Base-by-base conservation (phyloP, 331 rosid species). In the Rhamnella rubrinervis region DNA sequence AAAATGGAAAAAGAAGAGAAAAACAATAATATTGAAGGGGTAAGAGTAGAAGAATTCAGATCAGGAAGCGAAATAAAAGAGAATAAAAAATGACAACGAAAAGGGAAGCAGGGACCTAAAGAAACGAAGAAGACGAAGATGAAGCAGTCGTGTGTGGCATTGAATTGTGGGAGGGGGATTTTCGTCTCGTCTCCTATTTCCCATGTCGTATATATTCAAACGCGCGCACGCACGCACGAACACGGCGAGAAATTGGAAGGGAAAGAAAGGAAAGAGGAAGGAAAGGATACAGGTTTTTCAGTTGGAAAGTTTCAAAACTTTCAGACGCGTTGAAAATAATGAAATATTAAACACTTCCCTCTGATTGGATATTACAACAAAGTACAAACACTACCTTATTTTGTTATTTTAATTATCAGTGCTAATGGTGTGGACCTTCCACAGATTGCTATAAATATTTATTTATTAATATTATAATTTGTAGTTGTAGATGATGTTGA, bases 211-310 rank as follows among this genome's bases (percentile, higher is more conserved):
- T 67, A 55, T 19, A 37, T 16, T 67, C 68, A 59, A 19, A 50
- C 47, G 58, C 15, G 15, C 40, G 60, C 19, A 15, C 65, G 28
- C 40, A 47, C 14, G 51, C 40, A 47, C 17, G 51, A 21, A 55
- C 50, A 59, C 28, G 77, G 74, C 63, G 38, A 17, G 61, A 61
- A 72, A 52, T 13, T 41, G 26, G 31, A 59, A 50, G 77, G 77
- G 70, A 65, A 53, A 55, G 20, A 35, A 47, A 52, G 21, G 26
- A 66, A 20, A 52, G 41, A 63, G 46, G 58, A 65, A 17, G 67
- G 40, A 35, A 28, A 20, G 23, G 15, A 12, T 46, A 66, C 83
- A 61, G 89, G 79, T 83, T 77, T 79, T 91, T 88, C 89, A 52
- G 96, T 88, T 75, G 64, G 74, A 39, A 74, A 19, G 76, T 62